phyloP scores from a whole-genome alignment of 2,329 filamentous ascomycete species.

The Trichophyton simii region DNA sequence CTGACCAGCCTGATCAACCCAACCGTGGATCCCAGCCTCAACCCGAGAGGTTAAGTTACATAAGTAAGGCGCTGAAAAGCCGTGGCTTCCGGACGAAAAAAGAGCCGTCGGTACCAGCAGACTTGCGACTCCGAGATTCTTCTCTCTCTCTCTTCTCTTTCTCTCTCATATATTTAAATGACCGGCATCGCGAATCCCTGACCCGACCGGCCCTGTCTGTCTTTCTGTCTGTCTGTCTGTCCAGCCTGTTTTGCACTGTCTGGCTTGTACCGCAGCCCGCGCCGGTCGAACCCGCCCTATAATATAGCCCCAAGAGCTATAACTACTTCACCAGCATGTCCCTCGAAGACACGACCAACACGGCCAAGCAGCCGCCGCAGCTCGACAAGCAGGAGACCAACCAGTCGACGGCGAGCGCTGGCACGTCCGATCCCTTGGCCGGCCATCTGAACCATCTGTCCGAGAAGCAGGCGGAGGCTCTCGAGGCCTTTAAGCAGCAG shows the following conservation, averaged over 20 bases:
- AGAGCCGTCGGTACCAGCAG: background rate
- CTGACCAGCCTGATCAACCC: too few species aligned
- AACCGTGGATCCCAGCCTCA: background rate
- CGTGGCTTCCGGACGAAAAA: constrained; percentile 2
- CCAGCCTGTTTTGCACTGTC: background rate
- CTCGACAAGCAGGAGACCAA: background rate
- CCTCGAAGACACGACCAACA: constrained; percentile 9
- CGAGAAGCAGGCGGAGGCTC: constrained; percentile 51
- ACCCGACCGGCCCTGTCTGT: background rate
- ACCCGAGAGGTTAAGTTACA: background rate
- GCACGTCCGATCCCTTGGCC: constrained; percentile 11
- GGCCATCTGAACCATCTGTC: constrained; percentile 75
- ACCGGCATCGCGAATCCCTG: background rate
- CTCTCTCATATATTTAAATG: too few species aligned
- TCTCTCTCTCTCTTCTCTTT: too few species aligned
- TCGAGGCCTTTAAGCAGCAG: constrained; percentile 59
- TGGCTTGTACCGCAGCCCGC: background rate
- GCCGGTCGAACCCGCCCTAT: background rate
- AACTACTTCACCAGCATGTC: constrained; percentile 7
- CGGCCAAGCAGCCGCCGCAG: constrained; percentile 3
- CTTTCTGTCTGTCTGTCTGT: background rate
- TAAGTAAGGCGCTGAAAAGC: constrained; percentile 1
- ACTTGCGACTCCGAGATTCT: background rate
- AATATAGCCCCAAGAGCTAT: background rate
- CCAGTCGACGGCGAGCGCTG: constrained; percentile 2